phyloP scores from a whole-genome alignment of 2,329 filamentous ascomycete genomes.

The Aspergillus sp. region DNA sequence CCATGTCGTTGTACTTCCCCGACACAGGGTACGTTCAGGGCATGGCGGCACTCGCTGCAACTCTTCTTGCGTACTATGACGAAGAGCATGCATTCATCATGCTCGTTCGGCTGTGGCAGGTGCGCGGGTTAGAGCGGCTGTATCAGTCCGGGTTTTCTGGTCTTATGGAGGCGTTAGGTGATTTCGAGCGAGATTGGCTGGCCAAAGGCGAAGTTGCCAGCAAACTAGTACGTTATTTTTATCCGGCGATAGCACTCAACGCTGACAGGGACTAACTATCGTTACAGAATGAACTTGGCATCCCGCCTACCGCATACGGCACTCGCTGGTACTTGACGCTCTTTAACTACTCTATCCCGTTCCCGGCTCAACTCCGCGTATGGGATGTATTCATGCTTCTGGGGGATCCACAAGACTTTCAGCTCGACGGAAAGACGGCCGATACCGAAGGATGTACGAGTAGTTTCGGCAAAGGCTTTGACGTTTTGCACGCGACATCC shows the following conservation, averaged over 20 bases:
- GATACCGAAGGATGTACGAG: slow-evolving; percentile 24
- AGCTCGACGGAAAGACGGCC: slow-evolving; percentile 14
- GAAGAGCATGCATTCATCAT: slow-evolving; percentile 94
- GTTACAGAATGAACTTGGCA: slow-evolving; percentile 66
- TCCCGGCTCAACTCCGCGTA: slow-evolving; percentile 86
- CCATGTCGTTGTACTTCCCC: slow-evolving; percentile 85
- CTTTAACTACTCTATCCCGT: slow-evolving; percentile 96
- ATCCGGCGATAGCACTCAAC: no score
- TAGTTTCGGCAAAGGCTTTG: slow-evolving; percentile 64
- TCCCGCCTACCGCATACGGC: slow-evolving; percentile 88
- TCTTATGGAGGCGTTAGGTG: slow-evolving; percentile 77
- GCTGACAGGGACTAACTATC: slow-evolving; percentile 2
- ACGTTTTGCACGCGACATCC: slow-evolving; percentile 84
- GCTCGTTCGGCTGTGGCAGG: slow-evolving; percentile 90
- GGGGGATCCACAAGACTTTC: slow-evolving; percentile 63
- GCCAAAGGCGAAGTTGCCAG: slow-evolving; percentile 70
- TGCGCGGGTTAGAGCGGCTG: slow-evolving; percentile 79
- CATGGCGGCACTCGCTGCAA: slow-evolving; percentile 92
- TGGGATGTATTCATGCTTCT: slow-evolving; percentile 98
- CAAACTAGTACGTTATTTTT: slow-evolving; percentile 64
- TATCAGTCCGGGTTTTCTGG: slow-evolving; percentile 83
- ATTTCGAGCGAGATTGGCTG: slow-evolving; percentile 85
- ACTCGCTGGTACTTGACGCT: slow-evolving; percentile 96
- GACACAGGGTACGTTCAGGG: slow-evolving; percentile 95
- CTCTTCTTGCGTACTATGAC: slow-evolving; percentile 92